phyloP scores from a whole-genome alignment of 163 green algal genomes.

The Scenedesmus sp. region DNA sequence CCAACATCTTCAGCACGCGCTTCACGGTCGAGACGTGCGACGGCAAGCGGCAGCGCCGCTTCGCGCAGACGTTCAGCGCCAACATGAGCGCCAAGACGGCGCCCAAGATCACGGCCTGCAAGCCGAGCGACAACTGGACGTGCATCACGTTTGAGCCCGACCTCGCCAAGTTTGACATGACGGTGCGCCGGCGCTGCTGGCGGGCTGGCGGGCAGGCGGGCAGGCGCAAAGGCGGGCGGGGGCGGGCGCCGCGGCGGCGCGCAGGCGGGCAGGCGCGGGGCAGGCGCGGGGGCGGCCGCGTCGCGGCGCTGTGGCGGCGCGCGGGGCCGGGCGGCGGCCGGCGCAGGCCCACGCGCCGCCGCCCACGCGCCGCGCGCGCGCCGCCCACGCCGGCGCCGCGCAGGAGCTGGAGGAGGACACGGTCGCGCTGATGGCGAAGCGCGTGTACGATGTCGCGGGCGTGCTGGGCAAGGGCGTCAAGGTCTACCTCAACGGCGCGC shows the following conservation, averaged over 20 bases:
- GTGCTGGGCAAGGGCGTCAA: conserved; percentile 94
- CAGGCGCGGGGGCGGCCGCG: too few species aligned
- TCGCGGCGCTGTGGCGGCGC: too few species aligned
- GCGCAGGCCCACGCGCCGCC: too few species aligned
- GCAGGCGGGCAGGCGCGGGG: too few species aligned
- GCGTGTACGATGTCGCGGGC: conserved; percentile 96
- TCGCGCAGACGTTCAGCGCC: conserved; percentile 89
- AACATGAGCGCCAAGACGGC: conserved; percentile 95
- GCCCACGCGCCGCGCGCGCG: too few species aligned
- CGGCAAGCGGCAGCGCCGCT: conserved; percentile 79
- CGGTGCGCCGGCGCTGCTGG: too few species aligned
- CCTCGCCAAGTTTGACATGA: conserved; percentile 97
- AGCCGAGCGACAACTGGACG: conserved; percentile 96
- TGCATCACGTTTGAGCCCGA: conserved; percentile 97
- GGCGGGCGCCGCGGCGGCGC: too few species aligned
- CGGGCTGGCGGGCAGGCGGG: too few species aligned
- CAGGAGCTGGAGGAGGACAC: conserved; percentile 89
- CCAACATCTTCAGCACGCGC: conserved; percentile 99
- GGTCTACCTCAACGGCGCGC: conserved; percentile 90
- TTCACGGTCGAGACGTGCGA: conserved; percentile 98
- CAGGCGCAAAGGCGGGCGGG: too few species aligned
- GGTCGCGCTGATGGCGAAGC: conserved; percentile 95
- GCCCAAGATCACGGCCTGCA: conserved; percentile 89
- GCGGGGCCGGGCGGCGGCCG: too few species aligned
- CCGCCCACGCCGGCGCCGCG: too few species aligned